phyloP scores from a whole-genome alignment of 495 filamentous ascomycete genomes.

The Cercophora sp. region DNA sequence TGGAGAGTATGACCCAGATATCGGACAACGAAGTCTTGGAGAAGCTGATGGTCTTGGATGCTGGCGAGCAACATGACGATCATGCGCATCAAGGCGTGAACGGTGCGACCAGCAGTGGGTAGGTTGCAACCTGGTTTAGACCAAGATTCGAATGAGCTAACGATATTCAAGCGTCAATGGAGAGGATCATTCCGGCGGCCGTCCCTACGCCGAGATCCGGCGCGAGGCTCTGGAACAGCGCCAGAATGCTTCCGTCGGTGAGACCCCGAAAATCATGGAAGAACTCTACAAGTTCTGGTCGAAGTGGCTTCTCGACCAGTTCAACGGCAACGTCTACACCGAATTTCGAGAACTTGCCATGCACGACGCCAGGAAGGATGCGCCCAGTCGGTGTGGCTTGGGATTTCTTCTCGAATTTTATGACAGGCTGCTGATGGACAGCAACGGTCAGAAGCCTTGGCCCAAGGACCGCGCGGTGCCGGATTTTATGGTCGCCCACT shows the following conservation, averaged over 20 bases:
- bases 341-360: constrained; percentile 71
- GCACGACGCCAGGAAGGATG: constrained; percentile 52
- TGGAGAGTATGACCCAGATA: constrained; percentile 45
- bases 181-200: no score
- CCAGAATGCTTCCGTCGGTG: constrained; percentile 40
- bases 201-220: constrained; percentile 54
- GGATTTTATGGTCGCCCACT: constrained; percentile 23
- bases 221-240: constrained; percentile 56
- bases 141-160: no score
- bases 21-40: constrained; percentile 53
- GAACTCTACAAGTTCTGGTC: constrained; percentile 76
- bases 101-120: constrained; percentile 2
- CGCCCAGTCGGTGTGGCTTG: constrained; percentile 19
- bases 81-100: neutral
- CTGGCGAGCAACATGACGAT: no score
- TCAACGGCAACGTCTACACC: constrained; percentile 74
- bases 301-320: constrained; percentile 69
- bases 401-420: constrained; percentile 27
- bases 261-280: constrained; percentile 53
- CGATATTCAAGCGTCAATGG: no score
- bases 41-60: constrained; percentile 20
- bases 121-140: neutral
- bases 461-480: constrained; percentile 23
- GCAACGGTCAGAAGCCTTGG: constrained; percentile 27
- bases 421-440: constrained; percentile 23